Evolutionary conservation across 2,329 filamentous ascomycete species (phyloP), one percentile per base, ranked within the genome.

Genomic region (Fusarium solani-melongenae): DNA sequence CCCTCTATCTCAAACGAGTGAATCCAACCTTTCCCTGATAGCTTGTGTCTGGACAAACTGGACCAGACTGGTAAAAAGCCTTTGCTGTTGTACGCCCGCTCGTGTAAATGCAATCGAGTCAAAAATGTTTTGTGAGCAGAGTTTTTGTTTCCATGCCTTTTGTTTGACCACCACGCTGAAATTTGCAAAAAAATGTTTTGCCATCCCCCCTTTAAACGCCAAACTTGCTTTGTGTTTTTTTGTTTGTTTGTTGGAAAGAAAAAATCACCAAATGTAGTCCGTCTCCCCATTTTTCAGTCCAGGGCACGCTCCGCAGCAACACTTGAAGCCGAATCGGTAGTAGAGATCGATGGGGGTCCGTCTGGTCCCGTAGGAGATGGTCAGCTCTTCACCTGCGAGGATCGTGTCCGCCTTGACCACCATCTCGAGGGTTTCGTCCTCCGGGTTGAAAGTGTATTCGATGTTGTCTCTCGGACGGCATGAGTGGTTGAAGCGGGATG

Each of bases 401-500:
- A 89, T 80, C 1, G 59, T 60, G 2, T 82, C 77, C 3, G 73
- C 78, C 10, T 76, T 76, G 3, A 86, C 81, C 2, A 78, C 80
- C 67, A 90, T 81, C 1, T 82, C 78, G 36, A 91, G 83, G 4
- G 80, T 77, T 8, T 80, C 70, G 1, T 71, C 65, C 0, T 64
- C 44, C 0, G 58, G 7, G 59, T 87, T 82, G 71, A 84, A 89
- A 1, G 55, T 71, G 74, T 87, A 90, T 2, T 79, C 71, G 29
- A 89, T 76, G 49, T 85, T 88, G 62, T 83, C 77, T 4, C 73
- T 77, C 0, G 84, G 82, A 2, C 72, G 67, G 74, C 89, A 91
- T 0, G 88, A 85, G 75, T 91, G 89, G 76, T 91, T 91, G 80
- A 91, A 90, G 3, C 89, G 83, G 0, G 88, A 86, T 0, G 86